Base-by-base conservation (phyloP, 257 asterid genomes). In the Plantago elongata region DNA sequence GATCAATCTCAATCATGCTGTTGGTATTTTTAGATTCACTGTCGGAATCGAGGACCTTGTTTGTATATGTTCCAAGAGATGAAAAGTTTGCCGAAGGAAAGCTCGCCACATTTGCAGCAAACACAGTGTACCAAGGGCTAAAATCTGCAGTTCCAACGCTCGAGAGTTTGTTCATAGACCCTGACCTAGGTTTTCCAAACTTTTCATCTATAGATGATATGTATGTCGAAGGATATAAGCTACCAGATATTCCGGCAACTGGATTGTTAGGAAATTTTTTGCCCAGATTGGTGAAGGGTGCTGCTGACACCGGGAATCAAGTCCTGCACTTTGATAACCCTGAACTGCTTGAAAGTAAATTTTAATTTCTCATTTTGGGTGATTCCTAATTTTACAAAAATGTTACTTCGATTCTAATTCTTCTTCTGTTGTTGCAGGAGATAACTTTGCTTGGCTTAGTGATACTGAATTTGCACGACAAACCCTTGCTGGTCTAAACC, bases 391-490 rank as follows among this genome's bases (percentile, higher is more conserved):
- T n/a, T 17, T 9, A n/a, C 17, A 14, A 38, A 14, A 37, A 7
- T 0, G 61, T 64, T 13, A 43, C 22, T 9, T 13, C 29, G 13
- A 11, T 66, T 18, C 9, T 30, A 18, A 13, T 43, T 42, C 11
- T 5, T 58, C n/a, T 11, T 3, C 51, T 43, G 13, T 47, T 70
- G 9, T 34, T 50, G 51, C 66, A 76, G 81, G 90, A 61, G 90
- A 88, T 59, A 79, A 64, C 59, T 82, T 88, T 80, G 65, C 86
- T 47, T 88, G 96, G 96, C 40, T 81, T 63, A 85, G 79, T 55
- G 95, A 88, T 65, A 76, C 75, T 11, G 96, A 85, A 65, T 85
- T 88, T 62, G 82, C 81, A 17, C 81, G 96, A n/a, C 90, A 88
- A 71, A 78, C 96, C 11, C 70, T 88, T 37, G 92, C 90, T 1